phyloP scores from a whole-genome alignment of 73 alveolate species.

The Tetrahymena malaccensis region DNA sequence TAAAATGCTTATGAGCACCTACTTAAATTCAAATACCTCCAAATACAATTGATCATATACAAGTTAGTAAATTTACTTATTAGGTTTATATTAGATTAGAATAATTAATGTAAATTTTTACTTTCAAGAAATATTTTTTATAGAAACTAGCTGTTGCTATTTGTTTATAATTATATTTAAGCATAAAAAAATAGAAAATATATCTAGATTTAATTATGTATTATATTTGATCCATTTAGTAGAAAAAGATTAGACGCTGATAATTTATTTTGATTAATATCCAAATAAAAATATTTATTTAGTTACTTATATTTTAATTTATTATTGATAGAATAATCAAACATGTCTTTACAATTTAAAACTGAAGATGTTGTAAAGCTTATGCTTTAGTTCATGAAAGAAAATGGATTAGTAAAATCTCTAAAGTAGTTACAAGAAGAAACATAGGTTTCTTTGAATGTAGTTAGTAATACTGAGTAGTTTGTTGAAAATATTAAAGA shows the following conservation, averaged over 20 bases:
- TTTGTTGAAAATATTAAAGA: background rate
- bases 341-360: background rate
- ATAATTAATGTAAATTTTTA: too few species aligned
- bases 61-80: too few species aligned
- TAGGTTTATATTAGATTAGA: too few species aligned
- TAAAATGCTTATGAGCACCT: too few species aligned
- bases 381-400: background rate
- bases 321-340: background rate
- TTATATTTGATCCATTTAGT: background rate
- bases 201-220: background rate
- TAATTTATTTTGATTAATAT: background rate
- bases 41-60: too few species aligned
- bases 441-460: background rate
- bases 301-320: background rate
- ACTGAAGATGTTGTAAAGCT: background rate
- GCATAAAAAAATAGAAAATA: background rate
- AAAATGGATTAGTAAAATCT: background rate
- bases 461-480: background rate
- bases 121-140: too few species aligned
- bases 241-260: background rate
- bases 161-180: background rate
- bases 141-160: background rate
- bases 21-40: too few species aligned
- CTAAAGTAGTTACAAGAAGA: background rate
- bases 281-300: background rate